phyloP scores from a whole-genome alignment of 495 filamentous ascomycete genomes.

The Aspergillus incahuasiensis region DNA sequence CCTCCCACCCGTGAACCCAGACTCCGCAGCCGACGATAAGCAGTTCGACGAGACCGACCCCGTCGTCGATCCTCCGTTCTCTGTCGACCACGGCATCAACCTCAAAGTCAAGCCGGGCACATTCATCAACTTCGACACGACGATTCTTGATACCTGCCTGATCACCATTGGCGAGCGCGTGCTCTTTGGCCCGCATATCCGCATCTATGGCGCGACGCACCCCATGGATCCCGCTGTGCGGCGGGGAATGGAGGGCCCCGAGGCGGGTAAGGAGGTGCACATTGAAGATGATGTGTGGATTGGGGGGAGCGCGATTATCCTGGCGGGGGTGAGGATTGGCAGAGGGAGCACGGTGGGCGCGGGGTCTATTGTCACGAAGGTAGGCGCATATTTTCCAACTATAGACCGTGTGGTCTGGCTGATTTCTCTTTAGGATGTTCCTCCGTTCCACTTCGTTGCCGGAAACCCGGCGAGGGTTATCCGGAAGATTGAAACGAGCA shows the following conservation, averaged over 20 bases:
- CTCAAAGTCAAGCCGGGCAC: slow-evolving; percentile 59
- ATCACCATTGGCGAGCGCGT: slow-evolving; percentile 74
- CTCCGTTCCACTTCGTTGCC: slow-evolving; percentile 51
- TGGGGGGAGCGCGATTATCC: slow-evolving; percentile 64
- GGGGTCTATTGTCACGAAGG: slow-evolving; percentile 78
- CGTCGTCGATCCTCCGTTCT: slow-evolving; percentile 63
- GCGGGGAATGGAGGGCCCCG: slow-evolving; percentile 66
- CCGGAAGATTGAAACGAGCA: slow-evolving; percentile 37
- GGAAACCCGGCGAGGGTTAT: slow-evolving; percentile 63
- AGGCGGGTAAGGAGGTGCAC: slow-evolving; percentile 65
- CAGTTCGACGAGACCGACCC: slow-evolving; percentile 55
- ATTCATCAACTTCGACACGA: slow-evolving; percentile 70
- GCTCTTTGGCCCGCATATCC: slow-evolving; percentile 69
- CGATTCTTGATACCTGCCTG: slow-evolving; percentile 70
- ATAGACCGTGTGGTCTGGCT: neutral
- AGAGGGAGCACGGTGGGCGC: slow-evolving; percentile 69
- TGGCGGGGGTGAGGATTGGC: slow-evolving; percentile 68
- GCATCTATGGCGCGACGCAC: slow-evolving; percentile 65
- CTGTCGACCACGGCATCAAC: slow-evolving; percentile 71
- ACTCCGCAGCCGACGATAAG: slow-evolving; percentile 52
- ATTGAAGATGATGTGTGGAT: slow-evolving; percentile 86
- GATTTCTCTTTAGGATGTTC: slow-evolving; percentile 43
- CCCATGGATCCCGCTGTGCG: slow-evolving; percentile 65
- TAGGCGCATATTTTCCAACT: slow-evolving; percentile 18
- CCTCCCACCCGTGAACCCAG: slow-evolving; percentile 49